Evolutionary conservation across 2,329 filamentous ascomycete species (phyloP), one percentile per base, ranked within the genome.

Genomic region (Davidsoniella virescens): DNA sequence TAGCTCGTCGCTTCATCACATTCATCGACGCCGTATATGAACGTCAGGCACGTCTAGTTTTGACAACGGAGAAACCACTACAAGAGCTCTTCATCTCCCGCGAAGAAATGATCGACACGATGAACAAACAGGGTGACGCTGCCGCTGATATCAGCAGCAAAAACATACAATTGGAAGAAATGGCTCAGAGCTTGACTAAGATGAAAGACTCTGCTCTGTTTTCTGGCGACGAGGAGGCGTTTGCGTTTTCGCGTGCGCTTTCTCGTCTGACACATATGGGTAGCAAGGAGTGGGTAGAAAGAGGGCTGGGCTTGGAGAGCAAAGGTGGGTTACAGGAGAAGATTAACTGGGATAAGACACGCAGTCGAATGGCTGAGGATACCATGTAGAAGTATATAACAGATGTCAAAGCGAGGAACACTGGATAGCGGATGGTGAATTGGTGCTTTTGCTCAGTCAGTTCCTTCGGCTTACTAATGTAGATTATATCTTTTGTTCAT

Each of bases 21-120:
- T 95, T 98, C 58, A 86, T 98, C 56, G 92, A 98, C 62, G 90
- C 92, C 5, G 82, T 95, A 4, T 98, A 98, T 61, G 92, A 98
- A 65, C 72, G 74, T 25, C 76, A 90, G 64, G 88, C 87, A n/a
- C 96, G 95, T 67, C 75, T 98, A 6, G 90, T 96, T 14, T 75
- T 98, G 51, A 98, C 92, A 0, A 88, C 85, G 2, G 87, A 81
- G 39, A 85, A 88, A 45, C 87, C 90, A 0, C 70, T 98, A 2
- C 78, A 78, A 6, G 81, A 94, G 61, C 77, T 96, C 33, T 98
- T 96, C 66, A 72, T 94, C 43, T 86, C 84, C 18, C 71, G 76
- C 14, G 70, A 76, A 14, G 84, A 88, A 62, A 68, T 87, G 45
- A 71, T 76, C 41, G 73, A 80, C 57, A 72, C 78, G 6, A 61